Conservation (phyloP, 1,139 yeast genomes). For the Magnusiomyces ingens region DNA sequence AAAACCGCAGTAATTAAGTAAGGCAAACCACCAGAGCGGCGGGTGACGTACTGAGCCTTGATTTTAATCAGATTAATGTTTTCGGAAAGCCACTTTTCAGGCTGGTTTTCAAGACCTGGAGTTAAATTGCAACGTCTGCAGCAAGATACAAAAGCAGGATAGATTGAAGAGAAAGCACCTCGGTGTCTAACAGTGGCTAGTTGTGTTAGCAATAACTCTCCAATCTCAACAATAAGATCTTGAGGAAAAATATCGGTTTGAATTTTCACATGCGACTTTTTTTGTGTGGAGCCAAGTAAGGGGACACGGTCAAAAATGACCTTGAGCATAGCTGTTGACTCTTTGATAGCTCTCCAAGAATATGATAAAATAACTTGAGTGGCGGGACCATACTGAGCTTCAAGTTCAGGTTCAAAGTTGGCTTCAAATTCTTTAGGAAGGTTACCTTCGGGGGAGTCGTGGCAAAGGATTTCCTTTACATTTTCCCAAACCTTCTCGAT, state of each 20-base stretch:
- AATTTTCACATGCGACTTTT: not conserved
- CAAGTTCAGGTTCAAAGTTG: constrained; percentile 33
- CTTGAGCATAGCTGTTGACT: constrained; percentile 53
- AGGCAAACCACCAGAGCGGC: constrained; percentile 92
- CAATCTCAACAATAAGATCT: constrained; percentile 36
- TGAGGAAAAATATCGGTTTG: constrained; percentile 18
- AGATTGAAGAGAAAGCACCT: constrained; percentile 85
- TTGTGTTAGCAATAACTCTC: constrained; percentile 56
- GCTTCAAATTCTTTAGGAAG: constrained; percentile 41
- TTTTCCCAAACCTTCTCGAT: constrained; percentile 46
- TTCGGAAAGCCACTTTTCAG: constrained; percentile 50
- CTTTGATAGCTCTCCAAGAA: constrained; percentile 83
- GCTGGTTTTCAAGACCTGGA: constrained; percentile 33
- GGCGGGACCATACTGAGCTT: constrained; percentile 43
- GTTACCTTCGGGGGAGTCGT: constrained; percentile 63
- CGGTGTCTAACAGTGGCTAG: constrained; percentile 72
- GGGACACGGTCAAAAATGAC: constrained; percentile 35
- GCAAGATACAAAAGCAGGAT: constrained; percentile 65
- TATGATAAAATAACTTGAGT: constrained; percentile 62
- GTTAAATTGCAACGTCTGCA: constrained; percentile 45
- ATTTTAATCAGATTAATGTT: constrained; percentile 48
- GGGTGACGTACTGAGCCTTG: constrained; percentile 62
- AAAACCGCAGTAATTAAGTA: constrained; percentile 66
- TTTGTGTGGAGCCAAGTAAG: constrained; percentile 11
- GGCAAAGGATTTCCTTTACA: constrained; percentile 51